These are phyloP conservation scores for Pyronema omphalodes DNA, from an alignment of 495 filamentous ascomycete species.

Conservation along the genomic window DNA sequence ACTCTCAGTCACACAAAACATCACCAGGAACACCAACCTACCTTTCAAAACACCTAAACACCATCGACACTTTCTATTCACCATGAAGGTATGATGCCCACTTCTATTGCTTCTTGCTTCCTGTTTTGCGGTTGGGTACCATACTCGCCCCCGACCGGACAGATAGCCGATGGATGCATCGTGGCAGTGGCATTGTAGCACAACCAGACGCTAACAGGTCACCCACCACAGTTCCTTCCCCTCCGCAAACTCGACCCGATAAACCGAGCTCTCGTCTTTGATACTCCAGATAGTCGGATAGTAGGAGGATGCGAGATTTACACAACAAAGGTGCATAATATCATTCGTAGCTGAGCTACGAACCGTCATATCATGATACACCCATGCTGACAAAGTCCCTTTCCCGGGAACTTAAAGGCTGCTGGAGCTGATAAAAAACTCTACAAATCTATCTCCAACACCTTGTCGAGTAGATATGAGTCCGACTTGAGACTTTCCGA, in stretches of 20 bases:
- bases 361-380: slow-evolving; percentile 1
- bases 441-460: slow-evolving; percentile 82
- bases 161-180: not conserved
- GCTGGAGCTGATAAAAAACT: slow-evolving; percentile 88
- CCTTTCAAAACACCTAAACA: no score
- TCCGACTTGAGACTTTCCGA: slow-evolving; percentile 50
- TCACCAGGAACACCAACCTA: no score
- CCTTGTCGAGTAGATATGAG: slow-evolving; percentile 75
- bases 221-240: slow-evolving; percentile 56
- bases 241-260: slow-evolving; percentile 73
- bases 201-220: not conserved
- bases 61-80: no score
- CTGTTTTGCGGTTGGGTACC: no score
- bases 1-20: no score
- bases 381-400: slow-evolving; percentile 1
- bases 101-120: not conserved
- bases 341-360: slow-evolving; percentile 2
- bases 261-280: slow-evolving; percentile 78
- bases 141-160: no score
- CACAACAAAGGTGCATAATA: slow-evolving; percentile 57
- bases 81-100: slow-evolving; percentile 4
- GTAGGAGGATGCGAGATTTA: slow-evolving; percentile 87
- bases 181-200: not conserved
- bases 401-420: slow-evolving; percentile 28
- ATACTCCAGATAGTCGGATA: slow-evolving; percentile 76